These are phyloP conservation scores for Rhamnella rubrinervis DNA, from an alignment of 331 rosid species.

Conservation along the genomic window DNA sequence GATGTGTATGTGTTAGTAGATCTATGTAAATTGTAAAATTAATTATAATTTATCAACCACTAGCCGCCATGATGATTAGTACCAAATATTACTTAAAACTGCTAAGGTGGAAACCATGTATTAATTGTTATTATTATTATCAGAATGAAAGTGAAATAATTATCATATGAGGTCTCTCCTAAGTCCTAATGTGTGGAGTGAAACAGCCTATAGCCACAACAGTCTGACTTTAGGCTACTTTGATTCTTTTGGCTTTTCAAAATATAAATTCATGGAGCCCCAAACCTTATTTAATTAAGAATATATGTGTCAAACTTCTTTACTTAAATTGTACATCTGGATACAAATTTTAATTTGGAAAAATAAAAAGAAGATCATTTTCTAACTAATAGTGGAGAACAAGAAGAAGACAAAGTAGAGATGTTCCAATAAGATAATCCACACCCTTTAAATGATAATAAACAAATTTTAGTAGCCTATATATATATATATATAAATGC, in stretches of 20 bases:
- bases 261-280: constrained; percentile 58
- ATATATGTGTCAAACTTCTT: constrained; percentile 10
- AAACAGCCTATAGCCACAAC: not conserved
- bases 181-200: not conserved
- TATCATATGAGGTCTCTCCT: too few species aligned
- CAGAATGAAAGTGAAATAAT: too few species aligned
- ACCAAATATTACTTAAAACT: too few species aligned
- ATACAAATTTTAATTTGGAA: too few species aligned
- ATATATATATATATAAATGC: not conserved
- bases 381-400: constrained; percentile 10
- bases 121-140: too few species aligned
- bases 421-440: constrained; percentile 8
- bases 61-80: too few species aligned
- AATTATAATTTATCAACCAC: too few species aligned
- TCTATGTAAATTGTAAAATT: too few species aligned
- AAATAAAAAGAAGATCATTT: not conserved
- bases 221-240: constrained; percentile 11
- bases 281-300: constrained; percentile 44
- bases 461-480: constrained; percentile 1
- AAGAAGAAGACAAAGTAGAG: constrained; percentile 38
- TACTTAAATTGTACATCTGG: not conserved
- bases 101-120: too few species aligned
- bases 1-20: too few species aligned
- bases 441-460: not conserved
- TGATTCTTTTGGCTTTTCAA: constrained; percentile 14